Base-by-base conservation (phyloP, 192 early-diverging fungal species). In the Mortierella hygrophila region DNA sequence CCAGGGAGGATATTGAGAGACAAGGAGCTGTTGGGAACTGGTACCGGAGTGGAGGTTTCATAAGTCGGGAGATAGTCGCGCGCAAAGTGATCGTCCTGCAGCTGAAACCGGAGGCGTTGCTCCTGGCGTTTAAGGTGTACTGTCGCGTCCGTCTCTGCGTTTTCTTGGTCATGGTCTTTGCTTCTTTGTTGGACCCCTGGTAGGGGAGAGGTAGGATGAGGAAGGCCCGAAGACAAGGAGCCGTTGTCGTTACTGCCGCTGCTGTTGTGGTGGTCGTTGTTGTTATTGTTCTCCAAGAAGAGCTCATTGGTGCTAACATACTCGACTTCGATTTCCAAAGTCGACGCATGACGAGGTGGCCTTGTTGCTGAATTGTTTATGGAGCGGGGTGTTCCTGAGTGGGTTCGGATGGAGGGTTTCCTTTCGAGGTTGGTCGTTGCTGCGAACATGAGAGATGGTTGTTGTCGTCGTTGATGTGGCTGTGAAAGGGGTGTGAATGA, bases 71-170 rank as follows among this genome's bases (percentile, higher is more conserved):
- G 6, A 29, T 65, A 65, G 60, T 65, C 60, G 60, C 60, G 60
- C 60, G 60, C 60, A 32, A 65, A 65, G 60, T 29, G 60, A 65
- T 65, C 60, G 60, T 65, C 60, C 11, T 65, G 60, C 60, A 65
- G 29, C 60, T 65, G 60, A 35, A 29, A 65, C 60, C 60, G 60
- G 29, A 65, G 60, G 6, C 29, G 60, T 32, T 60, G 60, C 16
- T 60, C 55, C n/a, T 60, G 60, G 13, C 60, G 60, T 32, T 65
- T 60, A 26, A 60, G 55, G n/a, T 74, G 29, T 13, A 3, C 8
- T 74, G 42, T 42, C 13, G 29, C 55, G n/a, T 77, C 49, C 5
- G 40, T 32, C 26, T 69, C 75, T 42, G 41, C 63, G 2, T 44
- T 32, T 32, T 75, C 74, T 38, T 54, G 35, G 4, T 63, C 74